Percentiles rank a stretch among this genome's conserved stretches.
Evolutionary conservation across 164 flowering plant genomes (phyloP).

Genomic region (Tetrastigma voinierianum): DNA sequence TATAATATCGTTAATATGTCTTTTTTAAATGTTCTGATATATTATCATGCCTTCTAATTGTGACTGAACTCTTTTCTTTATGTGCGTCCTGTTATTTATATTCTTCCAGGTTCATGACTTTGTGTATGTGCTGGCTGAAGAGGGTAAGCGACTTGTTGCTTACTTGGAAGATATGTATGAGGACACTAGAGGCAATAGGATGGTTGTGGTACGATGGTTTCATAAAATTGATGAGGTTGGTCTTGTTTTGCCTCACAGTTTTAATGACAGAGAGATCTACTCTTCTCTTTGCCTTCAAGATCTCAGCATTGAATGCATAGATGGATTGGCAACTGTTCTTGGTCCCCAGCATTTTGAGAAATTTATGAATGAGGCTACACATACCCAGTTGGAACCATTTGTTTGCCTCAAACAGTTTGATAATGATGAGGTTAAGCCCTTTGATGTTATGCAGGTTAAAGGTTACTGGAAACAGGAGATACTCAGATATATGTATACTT

Average conservation of each 20-base stretch:
- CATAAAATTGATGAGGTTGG: conserved; percentile 95
- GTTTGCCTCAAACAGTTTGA: conserved; percentile 64
- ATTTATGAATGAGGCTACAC: conserved; percentile 37
- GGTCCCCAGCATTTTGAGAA: conserved; percentile 73
- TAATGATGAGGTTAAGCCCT: conserved; percentile 62
- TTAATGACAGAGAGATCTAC: conserved; percentile 92
- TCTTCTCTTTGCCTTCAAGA: conserved; percentile 95
- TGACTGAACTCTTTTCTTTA: background rate
- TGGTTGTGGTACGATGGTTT: conserved; percentile 96
- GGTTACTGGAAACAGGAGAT: conserved; percentile 84
- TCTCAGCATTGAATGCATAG: conserved; percentile 91
- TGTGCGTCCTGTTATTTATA: background rate
- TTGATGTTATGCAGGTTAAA: conserved; percentile 65
- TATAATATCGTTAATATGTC: background rate
- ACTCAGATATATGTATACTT: conserved; percentile 36
- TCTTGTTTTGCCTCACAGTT: conserved; percentile 63
- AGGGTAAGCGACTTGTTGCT: conserved; percentile 69
- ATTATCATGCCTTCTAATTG: background rate
- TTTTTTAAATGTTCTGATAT: background rate
- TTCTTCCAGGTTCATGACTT: conserved; percentile 64
- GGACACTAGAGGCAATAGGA: conserved; percentile 72
- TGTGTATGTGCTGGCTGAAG: conserved; percentile 80
- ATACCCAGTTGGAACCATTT: conserved; percentile 45
- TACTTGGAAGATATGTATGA: conserved; percentile 88
- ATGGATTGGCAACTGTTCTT: conserved; percentile 85